Evolutionary conservation across 192 early-diverging fungal genomes (phyloP).

Genomic region (Backusella liffmaniae): DNA sequence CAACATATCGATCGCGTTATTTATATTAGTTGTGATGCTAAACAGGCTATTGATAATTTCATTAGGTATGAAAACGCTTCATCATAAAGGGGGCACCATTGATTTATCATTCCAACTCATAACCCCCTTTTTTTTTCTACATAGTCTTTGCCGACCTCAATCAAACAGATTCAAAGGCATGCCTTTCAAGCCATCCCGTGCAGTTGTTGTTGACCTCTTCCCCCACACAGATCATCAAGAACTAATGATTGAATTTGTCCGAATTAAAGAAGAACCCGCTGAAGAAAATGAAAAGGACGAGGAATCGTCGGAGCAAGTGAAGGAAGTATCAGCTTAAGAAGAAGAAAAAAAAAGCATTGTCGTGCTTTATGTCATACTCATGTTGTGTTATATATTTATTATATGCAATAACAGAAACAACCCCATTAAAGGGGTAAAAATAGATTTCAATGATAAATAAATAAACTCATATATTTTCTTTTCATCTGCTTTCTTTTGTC

Average conservation of each 20-base stretch:
- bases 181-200: conserved; percentile 61
- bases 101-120: conserved; percentile 11
- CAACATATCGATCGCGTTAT: conserved; percentile 54
- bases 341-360: neutral
- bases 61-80: conserved; percentile 47
- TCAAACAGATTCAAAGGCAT: conserved; percentile 57
- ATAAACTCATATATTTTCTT: neutral
- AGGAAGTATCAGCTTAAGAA: neutral
- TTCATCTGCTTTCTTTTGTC: neutral
- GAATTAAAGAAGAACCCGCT: conserved; percentile 24
- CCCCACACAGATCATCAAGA: conserved; percentile 72
- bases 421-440: neutral
- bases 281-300: neutral
- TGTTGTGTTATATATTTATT: neutral
- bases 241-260: conserved; percentile 65
- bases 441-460: conserved; percentile 4
- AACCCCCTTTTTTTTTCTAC: conserved; percentile 18
- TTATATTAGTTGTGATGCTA: conserved; percentile 69
- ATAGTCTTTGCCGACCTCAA: conserved; percentile 65
- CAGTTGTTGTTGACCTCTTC: conserved; percentile 71
- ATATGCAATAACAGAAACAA: neutral
- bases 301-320: neutral
- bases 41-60: conserved; percentile 59
- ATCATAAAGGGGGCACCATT: neutral
- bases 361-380: neutral